Evolutionary conservation across 1,139 yeast species (phyloP), one percentile per base, ranked within the genome.

Genomic region (Saccharomyces hybrid): DNA sequence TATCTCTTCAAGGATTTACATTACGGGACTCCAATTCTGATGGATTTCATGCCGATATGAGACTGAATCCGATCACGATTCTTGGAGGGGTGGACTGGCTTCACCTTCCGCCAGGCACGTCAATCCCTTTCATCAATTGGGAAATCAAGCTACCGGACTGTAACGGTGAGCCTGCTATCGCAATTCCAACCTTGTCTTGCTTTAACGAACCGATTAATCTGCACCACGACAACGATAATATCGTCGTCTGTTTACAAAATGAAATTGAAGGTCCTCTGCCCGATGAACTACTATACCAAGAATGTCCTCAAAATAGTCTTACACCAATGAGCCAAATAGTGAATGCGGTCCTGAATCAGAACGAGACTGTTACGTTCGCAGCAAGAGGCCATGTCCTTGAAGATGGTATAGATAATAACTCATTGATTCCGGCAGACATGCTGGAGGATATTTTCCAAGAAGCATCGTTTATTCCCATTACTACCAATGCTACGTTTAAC

Each of bases 401-500:
- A 11, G 44, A 38, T 38, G 25, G 25, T 4, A 9, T 19, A 19
- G 25, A 38, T 26, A 19, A 38, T 38, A 9, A 38, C 7, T n/a
- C 29, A 8, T 16, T 47, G 26, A 27, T 25, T 31, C 41, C 68
- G n/a, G 55, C 51, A 14, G 34, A 61, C 8, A 66, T 69, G 6
- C 16, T 68, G 8, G 47, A 55, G 14, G 53, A 58, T 2, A 16
- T 38, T 11, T 19, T 38, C 26, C 44, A 38, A 19, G 44, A 38
- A 19, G 19, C 19, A 4, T 38, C 44, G 19, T 38, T 16, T 11
- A 38, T 38, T 19, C 25, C 44, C 13, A 19, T 38, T 9, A 38
- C 44, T 19, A 38, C 44, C 23, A 56, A 65, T 47, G 60, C 65
- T 6, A 58, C 68, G 13, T 53, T 66, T 28, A 48, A 60, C 14